A percentile compares a stretch with the other conserved stretches of the same genome.
Conservation (phyloP, 2,329 filamentous ascomycete genomes). For the Aspergillus sp. region DNA sequence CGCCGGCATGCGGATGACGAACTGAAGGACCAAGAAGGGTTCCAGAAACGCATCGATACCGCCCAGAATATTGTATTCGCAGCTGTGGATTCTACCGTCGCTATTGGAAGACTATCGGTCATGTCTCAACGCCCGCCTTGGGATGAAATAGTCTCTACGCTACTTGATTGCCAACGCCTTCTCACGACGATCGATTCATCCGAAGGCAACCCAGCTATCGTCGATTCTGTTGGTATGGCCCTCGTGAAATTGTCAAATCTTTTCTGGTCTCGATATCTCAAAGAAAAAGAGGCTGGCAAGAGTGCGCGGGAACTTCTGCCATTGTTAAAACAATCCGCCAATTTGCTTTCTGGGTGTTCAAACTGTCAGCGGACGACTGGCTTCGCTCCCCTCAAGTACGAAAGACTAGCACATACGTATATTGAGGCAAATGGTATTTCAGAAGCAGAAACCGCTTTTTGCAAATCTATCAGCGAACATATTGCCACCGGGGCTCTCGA, state of each 20-base stretch:
- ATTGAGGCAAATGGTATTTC: conserved; percentile 35
- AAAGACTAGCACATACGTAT: conserved; percentile 44
- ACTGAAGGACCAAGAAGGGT: conserved; percentile 29
- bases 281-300: conserved; percentile 39
- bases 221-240: conserved; percentile 26
- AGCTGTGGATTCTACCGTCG: conserved; percentile 41
- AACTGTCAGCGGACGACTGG: conserved; percentile 36
- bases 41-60: conserved; percentile 31
- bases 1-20: conserved; percentile 29
- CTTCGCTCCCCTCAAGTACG: conserved; percentile 45
- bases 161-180: conserved; percentile 39
- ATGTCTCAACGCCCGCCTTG: conserved; percentile 38
- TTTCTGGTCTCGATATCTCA: conserved; percentile 49
- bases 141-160: conserved; percentile 36
- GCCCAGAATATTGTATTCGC: conserved; percentile 40
- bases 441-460: conserved; percentile 39
- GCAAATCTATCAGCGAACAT: conserved; percentile 42
- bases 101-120: conserved; percentile 40
- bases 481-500: conserved; percentile 38
- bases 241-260: conserved; percentile 47
- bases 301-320: conserved; percentile 36
- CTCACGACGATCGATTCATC: conserved; percentile 28
- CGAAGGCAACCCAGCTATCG: conserved; percentile 15
- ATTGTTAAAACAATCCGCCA: conserved; percentile 42
- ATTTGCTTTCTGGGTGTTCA: conserved; percentile 36